A percentile compares a stretch with the other conserved stretches of the same genome.
Evolutionary conservation across 352 stramenopile species (phyloP).

Genomic region (Phytophthora capsici): DNA sequence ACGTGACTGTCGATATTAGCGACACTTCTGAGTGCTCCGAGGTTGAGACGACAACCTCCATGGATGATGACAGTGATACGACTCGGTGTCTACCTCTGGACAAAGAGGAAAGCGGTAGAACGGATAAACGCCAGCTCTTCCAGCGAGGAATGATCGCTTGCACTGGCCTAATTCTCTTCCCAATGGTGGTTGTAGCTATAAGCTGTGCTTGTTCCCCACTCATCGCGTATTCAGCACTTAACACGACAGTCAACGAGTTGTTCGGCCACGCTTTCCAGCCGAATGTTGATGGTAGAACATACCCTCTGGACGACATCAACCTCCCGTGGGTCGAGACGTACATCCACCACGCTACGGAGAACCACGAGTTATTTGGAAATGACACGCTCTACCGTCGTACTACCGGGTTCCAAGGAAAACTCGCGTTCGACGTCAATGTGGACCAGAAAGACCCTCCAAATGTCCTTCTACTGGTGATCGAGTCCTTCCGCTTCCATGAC

Average conservation of each 20-base stretch:
- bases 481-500: constrained; percentile 67
- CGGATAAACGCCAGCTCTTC: neutral
- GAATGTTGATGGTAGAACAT: neutral
- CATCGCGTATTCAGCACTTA: constrained; percentile 32
- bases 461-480: constrained; percentile 56
- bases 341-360: constrained; percentile 47
- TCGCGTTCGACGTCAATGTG: constrained; percentile 55
- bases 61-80: neutral
- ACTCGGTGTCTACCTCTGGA: neutral
- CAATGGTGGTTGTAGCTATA: constrained; percentile 15
- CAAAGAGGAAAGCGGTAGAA: neutral
- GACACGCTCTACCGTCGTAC: constrained; percentile 50
- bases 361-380: constrained; percentile 42
- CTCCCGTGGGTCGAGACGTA: constrained; percentile 16
- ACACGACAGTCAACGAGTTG: constrained; percentile 37
- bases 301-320: neutral
- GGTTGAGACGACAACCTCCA: neutral
- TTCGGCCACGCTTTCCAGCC: constrained; percentile 15
- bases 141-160: constrained; percentile 2
- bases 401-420: constrained; percentile 47
- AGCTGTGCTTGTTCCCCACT: constrained; percentile 21
- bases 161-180: constrained; percentile 7
- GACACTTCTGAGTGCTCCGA: neutral
- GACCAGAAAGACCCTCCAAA: constrained; percentile 45
- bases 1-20: constrained; percentile 11